Evolutionary conservation across 1,139 yeast species (phyloP), one percentile per base, ranked within the genome.

Genomic region (Wickerhamomyces sp.): DNA sequence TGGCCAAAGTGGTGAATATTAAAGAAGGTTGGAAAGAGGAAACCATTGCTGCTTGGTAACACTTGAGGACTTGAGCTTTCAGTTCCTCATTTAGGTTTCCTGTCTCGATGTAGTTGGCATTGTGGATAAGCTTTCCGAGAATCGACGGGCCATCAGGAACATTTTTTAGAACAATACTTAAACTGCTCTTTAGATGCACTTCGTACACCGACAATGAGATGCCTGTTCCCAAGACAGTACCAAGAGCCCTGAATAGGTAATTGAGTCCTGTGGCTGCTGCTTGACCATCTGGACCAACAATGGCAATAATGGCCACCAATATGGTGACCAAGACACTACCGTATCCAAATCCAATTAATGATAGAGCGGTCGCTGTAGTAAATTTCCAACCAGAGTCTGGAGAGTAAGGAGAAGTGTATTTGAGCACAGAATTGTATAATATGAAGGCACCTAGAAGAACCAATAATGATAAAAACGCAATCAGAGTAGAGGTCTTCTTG

Each of bases 171-270:
- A 34, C 14, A 3, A 10, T 13, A 12, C 14, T 26, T 12, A 40
- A 19, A 13, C 19, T 28, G 7, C 21, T 8, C 3, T 17, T 12
- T 6, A 43, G 18, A 3, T 20, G 12, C 3, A 18, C 19, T 12
- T 35, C 40, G 31, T 36, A 70, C 0, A 61, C 41, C 5, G 65
- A 63, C 25, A 70, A 50, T 1, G 70, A 56, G 3, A 68, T 48
- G 5, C 74, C 70, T 3, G 67, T 70, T 39, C 75, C 75, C 7
- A 67, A 43, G 13, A 68, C 71, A 37, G 65, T 65, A 18, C 75
- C 76, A 37, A 68, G 56, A 3, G 75, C 69, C 47, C 74, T 60
- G 35, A 48, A 48, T 9, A 49, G 35, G 28, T 43, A 48, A 17
- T 46, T 47, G 26, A 49, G 41, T 9, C 51, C 47, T 5, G 66